Evolutionary conservation across 345 rosid species (phyloP).

Genomic region (Aegle marmelos): DNA sequence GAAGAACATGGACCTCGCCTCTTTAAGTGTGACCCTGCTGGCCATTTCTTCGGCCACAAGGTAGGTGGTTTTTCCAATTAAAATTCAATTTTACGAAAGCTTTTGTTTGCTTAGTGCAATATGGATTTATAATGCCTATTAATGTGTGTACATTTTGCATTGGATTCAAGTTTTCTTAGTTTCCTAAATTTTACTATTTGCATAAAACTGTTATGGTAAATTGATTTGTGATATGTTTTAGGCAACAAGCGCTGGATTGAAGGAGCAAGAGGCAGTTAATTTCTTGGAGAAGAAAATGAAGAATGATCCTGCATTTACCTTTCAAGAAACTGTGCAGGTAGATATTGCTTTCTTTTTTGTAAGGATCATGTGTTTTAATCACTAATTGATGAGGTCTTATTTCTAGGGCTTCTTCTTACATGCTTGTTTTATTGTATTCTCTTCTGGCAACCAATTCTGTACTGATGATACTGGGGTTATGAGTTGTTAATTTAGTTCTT

Average conservation of each 20-base stretch:
- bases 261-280: slow-evolving; percentile 98
- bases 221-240: slow-evolving; percentile 27
- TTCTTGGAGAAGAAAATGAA: slow-evolving; percentile 99
- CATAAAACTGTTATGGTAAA: not conserved
- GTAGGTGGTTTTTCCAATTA: slow-evolving; percentile 28
- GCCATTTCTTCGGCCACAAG: slow-evolving; percentile 98
- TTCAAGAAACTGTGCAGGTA: slow-evolving; percentile 97
- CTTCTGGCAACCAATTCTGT: not conserved
- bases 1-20: slow-evolving; percentile 93
- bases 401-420: not conserved
- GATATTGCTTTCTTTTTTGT: slow-evolving; percentile 6
- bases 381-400: not conserved
- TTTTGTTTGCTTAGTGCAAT: not conserved
- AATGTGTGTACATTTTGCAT: not conserved
- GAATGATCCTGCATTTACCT: slow-evolving; percentile 80
- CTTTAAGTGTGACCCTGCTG: slow-evolving; percentile 98
- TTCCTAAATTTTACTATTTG: not conserved
- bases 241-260: slow-evolving; percentile 98
- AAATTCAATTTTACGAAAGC: not conserved
- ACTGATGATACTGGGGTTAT: not conserved
- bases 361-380: not conserved
- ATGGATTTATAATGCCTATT: not conserved
- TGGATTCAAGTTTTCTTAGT: not conserved
- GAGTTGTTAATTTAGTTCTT: not conserved
- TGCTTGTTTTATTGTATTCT: not conserved